Conservation (phyloP, 2,329 filamentous ascomycete species). For the Exophiala spinifera region DNA sequence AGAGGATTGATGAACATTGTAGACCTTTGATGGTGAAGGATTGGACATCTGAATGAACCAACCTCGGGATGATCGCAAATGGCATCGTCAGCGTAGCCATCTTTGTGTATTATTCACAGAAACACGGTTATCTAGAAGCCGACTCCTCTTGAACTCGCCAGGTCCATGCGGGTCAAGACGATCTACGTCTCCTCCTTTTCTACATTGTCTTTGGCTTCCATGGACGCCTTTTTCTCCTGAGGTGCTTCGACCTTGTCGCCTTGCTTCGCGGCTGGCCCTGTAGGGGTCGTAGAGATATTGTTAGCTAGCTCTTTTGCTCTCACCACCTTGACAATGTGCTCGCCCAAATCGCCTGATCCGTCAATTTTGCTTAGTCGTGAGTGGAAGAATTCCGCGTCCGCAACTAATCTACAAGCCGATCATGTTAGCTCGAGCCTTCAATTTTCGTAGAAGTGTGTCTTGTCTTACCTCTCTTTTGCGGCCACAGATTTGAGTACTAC, state of each 20-base stretch:
- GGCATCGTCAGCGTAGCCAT: background rate
- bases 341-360: constrained; percentile 71
- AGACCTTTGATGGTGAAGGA: no score
- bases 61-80: no score
- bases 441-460: constrained; percentile 18
- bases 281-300: background rate
- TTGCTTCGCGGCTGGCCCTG: background rate
- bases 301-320: constrained; percentile 34
- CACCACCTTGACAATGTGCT: constrained; percentile 58
- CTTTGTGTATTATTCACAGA: no score
- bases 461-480: constrained; percentile 68
- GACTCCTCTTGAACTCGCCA: background rate
- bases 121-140: no score
- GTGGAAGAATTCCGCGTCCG: constrained; percentile 71
- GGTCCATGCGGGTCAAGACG: background rate
- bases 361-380: constrained; percentile 71
- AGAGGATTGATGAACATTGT: no score
- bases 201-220: background rate
- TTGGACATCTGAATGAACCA: no score
- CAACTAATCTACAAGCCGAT: constrained; percentile 60
- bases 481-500: constrained; percentile 62
- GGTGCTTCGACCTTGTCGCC: background rate
- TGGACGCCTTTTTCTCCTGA: background rate
- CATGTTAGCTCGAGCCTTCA: constrained; percentile 23
- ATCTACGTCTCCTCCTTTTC: background rate